Percentiles rank a stretch among this genome's conserved stretches.
phyloP scores from a whole-genome alignment of 345 rosid genomes.

The Syzygium aqueum region DNA sequence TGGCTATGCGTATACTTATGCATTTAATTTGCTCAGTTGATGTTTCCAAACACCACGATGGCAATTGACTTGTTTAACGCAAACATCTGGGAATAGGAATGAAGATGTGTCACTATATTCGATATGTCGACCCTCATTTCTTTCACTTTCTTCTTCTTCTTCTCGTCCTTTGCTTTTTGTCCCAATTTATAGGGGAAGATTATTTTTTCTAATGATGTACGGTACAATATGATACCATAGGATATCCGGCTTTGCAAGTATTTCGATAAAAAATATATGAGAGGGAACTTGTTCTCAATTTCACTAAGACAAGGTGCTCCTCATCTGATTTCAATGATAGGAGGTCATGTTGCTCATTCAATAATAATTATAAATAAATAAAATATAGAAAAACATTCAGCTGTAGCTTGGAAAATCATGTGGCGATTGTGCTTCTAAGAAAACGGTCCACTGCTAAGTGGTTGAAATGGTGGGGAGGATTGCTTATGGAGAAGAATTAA shows the following conservation, averaged over 20 bases:
- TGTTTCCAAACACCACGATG: neutral
- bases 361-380: neutral
- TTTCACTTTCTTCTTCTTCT: neutral
- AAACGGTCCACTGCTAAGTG: neutral
- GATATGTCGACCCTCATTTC: neutral
- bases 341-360: neutral
- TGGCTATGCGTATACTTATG: neutral
- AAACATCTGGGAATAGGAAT: neutral
- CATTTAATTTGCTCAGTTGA: neutral
- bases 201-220: neutral
- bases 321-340: neutral
- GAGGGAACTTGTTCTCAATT: neutral
- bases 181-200: neutral
- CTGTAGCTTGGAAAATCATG: neutral
- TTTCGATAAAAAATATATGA: neutral
- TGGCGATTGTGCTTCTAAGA: neutral
- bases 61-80: neutral
- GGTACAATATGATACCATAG: neutral
- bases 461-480: neutral
- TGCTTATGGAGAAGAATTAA: neutral
- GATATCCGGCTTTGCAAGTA: neutral
- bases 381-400: neutral
- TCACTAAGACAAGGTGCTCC: neutral
- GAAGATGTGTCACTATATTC: neutral
- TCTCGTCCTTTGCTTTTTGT: neutral